phyloP scores from a whole-genome alignment of 768 basidiomycete species.

The Trametes villosa region DNA sequence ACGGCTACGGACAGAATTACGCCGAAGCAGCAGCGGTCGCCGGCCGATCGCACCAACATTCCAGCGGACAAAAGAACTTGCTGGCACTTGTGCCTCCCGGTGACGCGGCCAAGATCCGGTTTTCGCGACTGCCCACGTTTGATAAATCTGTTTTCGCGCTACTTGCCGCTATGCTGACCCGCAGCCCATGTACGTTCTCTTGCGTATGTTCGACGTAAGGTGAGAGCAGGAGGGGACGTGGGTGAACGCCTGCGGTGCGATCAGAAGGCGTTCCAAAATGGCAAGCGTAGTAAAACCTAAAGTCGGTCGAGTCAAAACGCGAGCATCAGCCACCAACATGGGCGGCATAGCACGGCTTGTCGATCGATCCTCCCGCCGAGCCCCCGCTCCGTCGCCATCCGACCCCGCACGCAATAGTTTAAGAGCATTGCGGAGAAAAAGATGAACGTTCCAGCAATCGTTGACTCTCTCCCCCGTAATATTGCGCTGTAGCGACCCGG shows the following conservation, averaged over 20 bases:
- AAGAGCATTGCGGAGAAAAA: too few relatives aligned
- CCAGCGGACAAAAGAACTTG: conserved; percentile 7
- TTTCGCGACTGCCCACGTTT: background rate
- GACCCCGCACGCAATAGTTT: too few relatives aligned
- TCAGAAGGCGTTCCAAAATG: too few relatives aligned
- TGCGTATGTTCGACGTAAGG: background rate
- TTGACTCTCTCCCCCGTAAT: too few relatives aligned
- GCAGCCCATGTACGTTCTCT: background rate
- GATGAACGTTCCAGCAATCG: too few relatives aligned
- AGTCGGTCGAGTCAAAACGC: background rate
- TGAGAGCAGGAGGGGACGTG: too few relatives aligned
- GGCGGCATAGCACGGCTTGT: background rate
- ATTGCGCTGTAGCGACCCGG: too few relatives aligned
- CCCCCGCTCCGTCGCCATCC: background rate
- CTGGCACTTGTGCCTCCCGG: background rate
- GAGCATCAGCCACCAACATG: background rate
- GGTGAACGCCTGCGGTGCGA: too few relatives aligned
- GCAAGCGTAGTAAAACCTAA: too few relatives aligned
- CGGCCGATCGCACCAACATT: background rate
- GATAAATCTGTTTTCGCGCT: too few relatives aligned
- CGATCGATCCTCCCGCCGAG: conserved; percentile 11
- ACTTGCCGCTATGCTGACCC: background rate
- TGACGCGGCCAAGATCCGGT: conserved; percentile 13
- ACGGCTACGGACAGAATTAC: too few relatives aligned
- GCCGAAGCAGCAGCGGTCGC: background rate